Evolutionary conservation across 768 basidiomycete genomes (phyloP), one percentile per base, ranked within the genome.

Genomic region (Pulveroboletus ravenelii): DNA sequence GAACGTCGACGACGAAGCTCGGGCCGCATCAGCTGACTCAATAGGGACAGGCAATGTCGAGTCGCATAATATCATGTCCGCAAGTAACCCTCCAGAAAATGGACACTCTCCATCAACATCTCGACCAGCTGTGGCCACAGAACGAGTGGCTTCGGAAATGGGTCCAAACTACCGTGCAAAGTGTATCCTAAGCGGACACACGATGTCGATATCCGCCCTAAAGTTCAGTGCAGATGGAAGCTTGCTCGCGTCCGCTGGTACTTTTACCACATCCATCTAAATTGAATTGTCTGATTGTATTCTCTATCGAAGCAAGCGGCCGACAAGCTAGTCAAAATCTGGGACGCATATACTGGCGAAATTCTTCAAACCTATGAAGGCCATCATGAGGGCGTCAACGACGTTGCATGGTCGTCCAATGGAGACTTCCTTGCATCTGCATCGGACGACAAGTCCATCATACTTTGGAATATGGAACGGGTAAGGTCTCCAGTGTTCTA

Each of bases 381-480:
- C 3, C 89, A 93, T 61, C 76, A 76, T 7, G 78, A 85, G 64
- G 95, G 95, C 2, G 82, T 98, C 53, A 93, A 91, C 41, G 91
- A 95, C 62, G 71, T 97, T 53, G 87, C 91, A 15, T 95, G 93
- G 88, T 90, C 93, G 0, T 72, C 72, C 48, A 88, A 95, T 63
- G 84, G 84, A 20, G 79, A 85, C 48, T 87, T 84, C 62, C 68
- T 98, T 32, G 93, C 95, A 1, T 91, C 91, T 36, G 93, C 91
- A 0, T 95, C 92, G 5, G 95, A 99, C 66, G 95, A 98, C 69
- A 87, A 88, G 58, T 87, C 88, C 0, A 81, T 95, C 50, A 78
- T 85, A 29, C 79, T 96, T 52, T 95, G 93, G 93, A 81, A 81
- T 62, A 69, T 88, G 60, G 84, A 88, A 58, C 65, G 75, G 47